Conservation (phyloP, 768 basidiomycete species). For the Trametes gibbosa region DNA sequence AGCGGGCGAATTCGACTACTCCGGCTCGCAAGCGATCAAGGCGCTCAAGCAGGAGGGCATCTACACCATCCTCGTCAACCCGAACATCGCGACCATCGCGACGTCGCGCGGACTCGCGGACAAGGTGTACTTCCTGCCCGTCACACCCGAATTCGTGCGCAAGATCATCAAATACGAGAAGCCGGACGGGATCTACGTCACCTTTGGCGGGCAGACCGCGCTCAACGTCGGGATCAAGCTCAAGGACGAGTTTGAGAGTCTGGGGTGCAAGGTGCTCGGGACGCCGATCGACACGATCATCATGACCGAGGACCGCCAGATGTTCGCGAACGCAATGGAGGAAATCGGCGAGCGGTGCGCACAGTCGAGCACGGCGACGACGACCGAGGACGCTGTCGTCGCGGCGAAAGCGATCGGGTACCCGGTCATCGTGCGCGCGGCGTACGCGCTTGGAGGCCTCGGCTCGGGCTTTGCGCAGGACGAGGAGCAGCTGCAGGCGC, state of each 20-base stretch:
- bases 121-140: conserved; percentile 99
- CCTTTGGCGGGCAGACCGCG: conserved; percentile 98
- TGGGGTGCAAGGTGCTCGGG: conserved; percentile 92
- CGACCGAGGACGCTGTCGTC: conserved; percentile 73
- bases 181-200: conserved; percentile 98
- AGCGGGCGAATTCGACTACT: conserved; percentile 99
- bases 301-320: conserved; percentile 92
- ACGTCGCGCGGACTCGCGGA: conserved; percentile 97
- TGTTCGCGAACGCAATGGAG: conserved; percentile 93
- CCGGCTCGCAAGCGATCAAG: conserved; percentile 98
- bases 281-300: conserved; percentile 98
- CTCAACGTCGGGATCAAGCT: conserved; percentile 96
- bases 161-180: conserved; percentile 99
- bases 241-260: conserved; percentile 89
- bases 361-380: conserved; percentile 85
- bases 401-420: conserved; percentile 88
- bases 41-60: conserved; percentile 99
- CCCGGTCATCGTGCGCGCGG: conserved; percentile 95
- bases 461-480: conserved; percentile 97
- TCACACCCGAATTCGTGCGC: conserved; percentile 95
- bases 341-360: conserved; percentile 96
- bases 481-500: conserved; percentile 80
- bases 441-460: conserved; percentile 93
- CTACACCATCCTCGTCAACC: conserved; percentile 98
- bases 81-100: conserved; percentile 98